Evolutionary conservation across 306 rosid genomes (phyloP), one percentile per base, ranked within the genome.

Genomic region (Quercus berberidifolia): DNA sequence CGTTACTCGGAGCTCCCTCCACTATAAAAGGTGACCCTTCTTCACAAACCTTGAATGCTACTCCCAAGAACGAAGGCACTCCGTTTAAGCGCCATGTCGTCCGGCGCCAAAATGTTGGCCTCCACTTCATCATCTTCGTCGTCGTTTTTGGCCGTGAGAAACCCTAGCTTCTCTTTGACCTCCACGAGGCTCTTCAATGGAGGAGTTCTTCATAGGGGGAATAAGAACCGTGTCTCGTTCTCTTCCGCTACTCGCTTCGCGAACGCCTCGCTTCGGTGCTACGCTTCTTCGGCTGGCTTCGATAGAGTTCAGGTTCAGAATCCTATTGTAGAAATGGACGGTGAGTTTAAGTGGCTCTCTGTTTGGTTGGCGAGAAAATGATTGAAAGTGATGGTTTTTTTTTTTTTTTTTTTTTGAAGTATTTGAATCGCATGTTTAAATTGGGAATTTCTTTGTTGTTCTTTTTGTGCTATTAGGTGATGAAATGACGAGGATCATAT

Each of bases 321-420:
- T 88, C 98, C 99, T 55, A 80, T 93, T 5, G 99, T 95, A 35
- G 99, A 95, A 88, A 93, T 95, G 97, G 98, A 95, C 87, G 99
- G 99, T 95, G 75, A 77, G 60, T 80, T 55, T 55, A 6, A 23
- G 6, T 11, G 57, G 46, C 73, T 35, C 14, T 26, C 43, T 73
- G 64, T 3, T 72, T 60, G 26, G 49, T 12, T 58, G 31, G 51
- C 31, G 41, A 78, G 63, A 6, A 43, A 38, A 21, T 58, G 20
- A 15, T 9, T 14, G 54, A 55, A 70, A 51, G 4, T 25, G 10
- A 59, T 6, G 1, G n/a, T n/a, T n/a, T n/a, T n/a, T 21, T 0
- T 21, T 21, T 0, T 21, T 25, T 18, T 65, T 38, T 2, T 38
- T 38, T 38, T 1, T 33, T 8, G 17, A 65, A 33, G 19, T 7